Base-by-base conservation (phyloP, 192 early-diverging fungal genomes). In the Chytriomyces sp. region DNA sequence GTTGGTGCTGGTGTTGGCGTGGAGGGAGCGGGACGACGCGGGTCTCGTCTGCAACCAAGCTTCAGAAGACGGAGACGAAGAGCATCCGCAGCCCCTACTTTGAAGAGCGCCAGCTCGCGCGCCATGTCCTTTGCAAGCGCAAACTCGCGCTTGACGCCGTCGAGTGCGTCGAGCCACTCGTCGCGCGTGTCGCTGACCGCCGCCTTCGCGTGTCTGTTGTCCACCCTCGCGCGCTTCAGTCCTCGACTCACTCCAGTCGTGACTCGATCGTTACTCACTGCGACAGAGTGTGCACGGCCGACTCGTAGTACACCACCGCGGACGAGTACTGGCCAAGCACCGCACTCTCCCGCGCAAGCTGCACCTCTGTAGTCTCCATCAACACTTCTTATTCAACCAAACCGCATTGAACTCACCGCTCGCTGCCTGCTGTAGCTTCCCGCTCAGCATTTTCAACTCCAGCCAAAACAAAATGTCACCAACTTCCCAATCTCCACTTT, bases 241-340 rank as follows among this genome's bases (percentile, higher is more conserved):
- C 2, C 14, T 14, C 19, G 26, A 22, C 8, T 19, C 31, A 40
- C 49, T 26, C 40, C 41, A 30, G 36, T 14, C 19, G 57, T 32
- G 6, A 8, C 5, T 28, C n/a, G 2, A 59, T 22, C 34, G 34
- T 10, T 25, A 52, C 72, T 25, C 54, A 88, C 86, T 68, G 49
- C 28, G 73, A 56, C 31, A 88, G 72, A 22, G 74, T 83, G 49
- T 82, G 73, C n/a, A 88, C 65, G 30, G 86, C 75, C n/a, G 77
- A 63, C 52, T 88, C 87, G 56, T 79, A 85, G 62, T 85, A 79
- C 34, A 88, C 49, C 10, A 88, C 57, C 2, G 87, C 78, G n/a
- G 76, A 72, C 22, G 82, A 84, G 59, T 88, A 88, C 66, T 86
- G 79, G 28, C 87, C 87, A 34, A 87, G 72, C 4, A 86, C 61